Evolutionary conservation across 1,139 yeast species (phyloP).

Genomic region (Arxiozyma heterogenica): DNA sequence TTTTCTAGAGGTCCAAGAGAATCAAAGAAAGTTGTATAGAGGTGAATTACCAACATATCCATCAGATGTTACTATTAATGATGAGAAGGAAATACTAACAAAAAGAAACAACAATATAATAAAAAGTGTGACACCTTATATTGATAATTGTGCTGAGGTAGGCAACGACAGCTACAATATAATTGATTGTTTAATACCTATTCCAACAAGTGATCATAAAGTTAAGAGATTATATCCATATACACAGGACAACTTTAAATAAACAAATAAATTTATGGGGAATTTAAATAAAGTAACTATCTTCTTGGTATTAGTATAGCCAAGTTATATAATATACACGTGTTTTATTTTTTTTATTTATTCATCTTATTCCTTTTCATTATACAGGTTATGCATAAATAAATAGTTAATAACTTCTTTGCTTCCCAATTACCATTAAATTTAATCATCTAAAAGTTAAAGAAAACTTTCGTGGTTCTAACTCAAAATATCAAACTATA

Average conservation of each 20-base stretch:
- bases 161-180: constrained; percentile 2
- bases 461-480: neutral
- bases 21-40: neutral
- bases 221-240: neutral
- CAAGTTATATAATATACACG: neutral
- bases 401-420: neutral
- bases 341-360: neutral
- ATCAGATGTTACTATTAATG: neutral
- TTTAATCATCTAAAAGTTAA: no score
- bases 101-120: neutral
- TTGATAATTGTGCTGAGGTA: constrained; percentile 1
- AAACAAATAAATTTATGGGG: neutral
- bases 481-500: no score
- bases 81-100: neutral
- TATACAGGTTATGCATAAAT: neutral
- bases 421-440: neutral
- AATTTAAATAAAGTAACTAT: no score
- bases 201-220: neutral
- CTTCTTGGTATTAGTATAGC: neutral
- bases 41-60: neutral
- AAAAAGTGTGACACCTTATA: neutral
- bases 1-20: constrained; percentile 11
- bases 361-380: neutral
- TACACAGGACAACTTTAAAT: neutral
- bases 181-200: constrained; percentile 2